Evolutionary conservation across 2,329 filamentous ascomycete species (phyloP), one percentile per base, ranked within the genome.

Genomic region (Fusarium algeriense): DNA sequence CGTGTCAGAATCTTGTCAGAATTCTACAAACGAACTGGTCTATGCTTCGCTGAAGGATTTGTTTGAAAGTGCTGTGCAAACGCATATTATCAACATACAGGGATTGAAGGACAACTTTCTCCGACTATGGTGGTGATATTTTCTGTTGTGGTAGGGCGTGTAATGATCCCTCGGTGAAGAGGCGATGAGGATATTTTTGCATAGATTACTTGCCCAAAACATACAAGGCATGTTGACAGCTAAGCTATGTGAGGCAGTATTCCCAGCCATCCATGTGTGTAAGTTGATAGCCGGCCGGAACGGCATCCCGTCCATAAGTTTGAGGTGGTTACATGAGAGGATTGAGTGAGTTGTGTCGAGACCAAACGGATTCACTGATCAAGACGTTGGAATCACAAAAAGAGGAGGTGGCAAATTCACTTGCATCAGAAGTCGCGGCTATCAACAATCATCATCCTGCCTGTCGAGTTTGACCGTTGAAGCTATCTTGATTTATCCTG

Each of bases 371-470:
- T 52, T 32, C 19, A 64, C 48, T 49, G 46, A 64, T 46, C 38
- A 37, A 69, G 48, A 41, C 59, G 69, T 52, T 23, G 59, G 34
- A 50, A 46, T 69, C 58, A 46, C 41, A 38, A 40, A 69, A 69
- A 52, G 64, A 69, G 59, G 64, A 69, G 64, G 66, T 69, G 66
- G 59, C 66, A 26, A 69, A 54, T 19, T 40, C 15, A 23, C 46
- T 55, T 20, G 46, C 57, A 62, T 44, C 37, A 44, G 34, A 28
- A 45, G 12, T 26, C 52, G 13, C 38, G 38, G 38, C 19, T 46
- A 34, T 55, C 52, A 37, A 14, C 48, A 8, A 11, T 30, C 30
- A 30, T 19, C 12, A 17, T 34, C 12, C 37, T 38, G 14, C 35
- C 20, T 46, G 28, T 61, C 26, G 23, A 37, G 38, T 26, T 37